phyloP scores from a whole-genome alignment of 2,329 filamentous ascomycete genomes.

The Nothophaeocryptopus gaeumannii region DNA sequence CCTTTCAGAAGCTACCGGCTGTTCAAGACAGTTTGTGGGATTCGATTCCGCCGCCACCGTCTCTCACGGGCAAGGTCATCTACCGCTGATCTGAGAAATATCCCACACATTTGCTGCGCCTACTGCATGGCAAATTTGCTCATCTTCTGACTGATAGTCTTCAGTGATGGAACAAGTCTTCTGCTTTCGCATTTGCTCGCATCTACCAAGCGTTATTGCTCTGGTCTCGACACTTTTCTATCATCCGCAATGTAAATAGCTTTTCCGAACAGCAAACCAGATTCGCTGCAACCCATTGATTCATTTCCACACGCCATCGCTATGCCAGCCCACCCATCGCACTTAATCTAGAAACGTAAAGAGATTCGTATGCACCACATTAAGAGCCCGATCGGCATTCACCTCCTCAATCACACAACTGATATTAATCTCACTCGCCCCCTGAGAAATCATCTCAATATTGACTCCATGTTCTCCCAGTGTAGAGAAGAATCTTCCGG shows the following conservation, averaged over 20 bases:
- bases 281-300: not conserved
- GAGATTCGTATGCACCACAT: slow-evolving; percentile 91
- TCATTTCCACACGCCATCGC: not conserved
- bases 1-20: not conserved
- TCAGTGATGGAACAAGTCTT: no score
- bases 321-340: not conserved
- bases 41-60: slow-evolving; percentile 2
- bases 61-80: not conserved
- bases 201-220: not conserved
- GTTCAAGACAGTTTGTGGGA: not conserved
- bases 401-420: slow-evolving; percentile 92
- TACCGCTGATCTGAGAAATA: not conserved
- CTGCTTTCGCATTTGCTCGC: no score
- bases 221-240: not conserved
- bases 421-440: slow-evolving; percentile 98
- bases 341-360: slow-evolving; percentile 85
- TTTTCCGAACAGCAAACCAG: not conserved
- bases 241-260: not conserved
- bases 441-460: slow-evolving; percentile 99
- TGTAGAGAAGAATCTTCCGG: slow-evolving; percentile 90
- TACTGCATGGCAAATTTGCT: slow-evolving; percentile 1
- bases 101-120: slow-evolving; percentile 4
- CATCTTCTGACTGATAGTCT: not conserved
- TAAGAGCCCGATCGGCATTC: slow-evolving; percentile 89
- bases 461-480: slow-evolving; percentile 92